These are phyloP conservation scores for Chaetomium cochliodes DNA, from an alignment of 495 filamentous ascomycete species.

Conservation along the genomic window DNA sequence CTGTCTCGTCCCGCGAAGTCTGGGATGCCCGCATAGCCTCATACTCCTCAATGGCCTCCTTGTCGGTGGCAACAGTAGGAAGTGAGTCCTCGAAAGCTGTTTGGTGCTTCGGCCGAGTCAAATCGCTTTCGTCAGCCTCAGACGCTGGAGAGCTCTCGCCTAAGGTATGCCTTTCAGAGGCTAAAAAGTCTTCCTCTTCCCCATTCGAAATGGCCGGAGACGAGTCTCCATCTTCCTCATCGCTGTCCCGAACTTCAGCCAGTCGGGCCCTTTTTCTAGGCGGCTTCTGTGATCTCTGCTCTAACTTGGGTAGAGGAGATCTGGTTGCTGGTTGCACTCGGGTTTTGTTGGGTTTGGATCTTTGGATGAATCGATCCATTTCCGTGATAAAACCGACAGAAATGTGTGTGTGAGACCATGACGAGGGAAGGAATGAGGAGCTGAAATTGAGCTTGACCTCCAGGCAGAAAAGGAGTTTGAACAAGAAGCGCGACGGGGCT, in stretches of 20 bases:
- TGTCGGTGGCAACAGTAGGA: slow-evolving; percentile 63
- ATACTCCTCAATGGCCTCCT: slow-evolving; percentile 78
- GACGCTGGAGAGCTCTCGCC: slow-evolving; percentile 11
- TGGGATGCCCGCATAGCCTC: slow-evolving; percentile 56
- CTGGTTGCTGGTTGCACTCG: too few relatives aligned
- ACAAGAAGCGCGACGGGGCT: not conserved
- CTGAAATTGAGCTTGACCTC: not conserved
- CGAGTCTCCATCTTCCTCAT: slow-evolving; percentile 26
- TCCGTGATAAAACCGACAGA: not conserved
- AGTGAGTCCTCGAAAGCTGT: slow-evolving; percentile 80
- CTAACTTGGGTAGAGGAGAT: not conserved
- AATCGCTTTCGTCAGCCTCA: slow-evolving; percentile 30
- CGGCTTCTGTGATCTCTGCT: slow-evolving; percentile 24
- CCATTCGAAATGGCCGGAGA: not conserved
- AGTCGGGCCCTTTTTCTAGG: slow-evolving; percentile 39
- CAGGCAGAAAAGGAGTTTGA: slow-evolving; percentile 15
- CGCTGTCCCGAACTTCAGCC: slow-evolving; percentile 33
- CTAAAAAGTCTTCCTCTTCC: not conserved
- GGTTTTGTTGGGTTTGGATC: slow-evolving; percentile 16
- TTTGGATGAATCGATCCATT: slow-evolving; percentile 38
- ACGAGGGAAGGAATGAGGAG: not conserved
- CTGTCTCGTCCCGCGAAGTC: slow-evolving; percentile 40
- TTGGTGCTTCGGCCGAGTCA: slow-evolving; percentile 17
- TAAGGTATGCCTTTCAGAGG: not conserved
- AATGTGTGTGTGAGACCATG: not conserved